Conservation (phyloP, 2,329 filamentous ascomycete genomes). For the Calonectria honghensis region DNA sequence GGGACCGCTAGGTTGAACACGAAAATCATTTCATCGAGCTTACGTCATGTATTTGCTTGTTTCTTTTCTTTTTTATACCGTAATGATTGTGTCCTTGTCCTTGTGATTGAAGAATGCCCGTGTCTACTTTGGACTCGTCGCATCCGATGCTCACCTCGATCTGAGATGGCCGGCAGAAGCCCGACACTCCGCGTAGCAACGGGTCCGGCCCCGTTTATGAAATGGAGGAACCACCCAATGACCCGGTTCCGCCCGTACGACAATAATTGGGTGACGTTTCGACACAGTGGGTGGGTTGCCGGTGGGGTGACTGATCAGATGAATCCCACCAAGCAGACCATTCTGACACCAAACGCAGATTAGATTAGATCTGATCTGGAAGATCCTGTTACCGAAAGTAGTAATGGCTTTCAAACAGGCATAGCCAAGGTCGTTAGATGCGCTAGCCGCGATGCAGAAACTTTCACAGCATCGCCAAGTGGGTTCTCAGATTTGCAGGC, state of each 20-base stretch:
- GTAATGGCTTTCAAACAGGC: neutral
- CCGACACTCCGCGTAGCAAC: neutral
- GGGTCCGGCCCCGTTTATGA: neutral
- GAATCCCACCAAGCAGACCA: neutral
- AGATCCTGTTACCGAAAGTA: neutral
- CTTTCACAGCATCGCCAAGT: neutral
- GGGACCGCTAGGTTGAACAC: neutral
- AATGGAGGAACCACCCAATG: neutral
- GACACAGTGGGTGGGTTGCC: neutral
- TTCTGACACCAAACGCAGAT: slow-evolving; percentile 16
- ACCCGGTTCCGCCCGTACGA: slow-evolving; percentile 18
- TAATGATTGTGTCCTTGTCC: neutral
- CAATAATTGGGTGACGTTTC: neutral
- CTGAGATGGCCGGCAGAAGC: neutral
- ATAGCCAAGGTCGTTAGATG: neutral
- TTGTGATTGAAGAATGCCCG: no score
- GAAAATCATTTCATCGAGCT: neutral
- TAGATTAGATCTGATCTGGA: slow-evolving; percentile 23
- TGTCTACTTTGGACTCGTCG: no score
- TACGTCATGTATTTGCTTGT: neutral
- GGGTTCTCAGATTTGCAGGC: neutral
- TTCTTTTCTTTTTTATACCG: neutral
- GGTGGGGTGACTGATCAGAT: neutral
- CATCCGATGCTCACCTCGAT: neutral
- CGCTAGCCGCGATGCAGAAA: slow-evolving; percentile 6